Evolutionary conservation across 495 filamentous ascomycete species (phyloP).

Genomic region (Cryomyces minteri): DNA sequence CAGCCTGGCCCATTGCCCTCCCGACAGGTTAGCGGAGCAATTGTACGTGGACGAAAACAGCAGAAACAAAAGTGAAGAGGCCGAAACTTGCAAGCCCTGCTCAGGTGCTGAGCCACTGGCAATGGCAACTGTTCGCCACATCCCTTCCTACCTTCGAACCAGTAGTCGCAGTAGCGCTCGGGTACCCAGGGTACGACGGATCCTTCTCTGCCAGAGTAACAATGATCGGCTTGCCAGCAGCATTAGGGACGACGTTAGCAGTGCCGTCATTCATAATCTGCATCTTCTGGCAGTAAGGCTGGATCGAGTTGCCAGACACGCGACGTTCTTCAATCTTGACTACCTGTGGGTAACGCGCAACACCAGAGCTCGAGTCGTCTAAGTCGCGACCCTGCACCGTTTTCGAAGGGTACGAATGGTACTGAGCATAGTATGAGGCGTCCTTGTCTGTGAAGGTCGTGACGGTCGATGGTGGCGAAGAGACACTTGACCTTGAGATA

Average conservation of each 20-base stretch:
- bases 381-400: background rate
- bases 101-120: constrained; percentile 15
- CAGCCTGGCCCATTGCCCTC: too few species aligned
- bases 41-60: background rate
- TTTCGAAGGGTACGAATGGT: background rate
- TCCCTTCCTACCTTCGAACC: constrained; percentile 2
- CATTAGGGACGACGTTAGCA: constrained; percentile 21
- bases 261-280: constrained; percentile 33
- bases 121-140: constrained; percentile 14
- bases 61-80: background rate
- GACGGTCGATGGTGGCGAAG: background rate
- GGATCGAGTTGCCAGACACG: constrained; percentile 18
- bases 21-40: too few species aligned
- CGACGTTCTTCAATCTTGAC: constrained; percentile 71
- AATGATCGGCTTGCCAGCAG: constrained; percentile 25
- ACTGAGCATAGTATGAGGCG: background rate
- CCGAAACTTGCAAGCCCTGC: background rate
- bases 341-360: constrained; percentile 25
- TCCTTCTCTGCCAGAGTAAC: constrained; percentile 43
- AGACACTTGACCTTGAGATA: constrained; percentile 3
- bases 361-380: background rate
- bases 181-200: constrained; percentile 10
- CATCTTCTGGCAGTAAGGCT: constrained; percentile 57
- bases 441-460: constrained; percentile 1
- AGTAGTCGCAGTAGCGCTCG: constrained; percentile 1